These are phyloP conservation scores for Bondarzewia mesenterica DNA, from an alignment of 1,284 basidiomycete species.

Conservation along the genomic window DNA sequence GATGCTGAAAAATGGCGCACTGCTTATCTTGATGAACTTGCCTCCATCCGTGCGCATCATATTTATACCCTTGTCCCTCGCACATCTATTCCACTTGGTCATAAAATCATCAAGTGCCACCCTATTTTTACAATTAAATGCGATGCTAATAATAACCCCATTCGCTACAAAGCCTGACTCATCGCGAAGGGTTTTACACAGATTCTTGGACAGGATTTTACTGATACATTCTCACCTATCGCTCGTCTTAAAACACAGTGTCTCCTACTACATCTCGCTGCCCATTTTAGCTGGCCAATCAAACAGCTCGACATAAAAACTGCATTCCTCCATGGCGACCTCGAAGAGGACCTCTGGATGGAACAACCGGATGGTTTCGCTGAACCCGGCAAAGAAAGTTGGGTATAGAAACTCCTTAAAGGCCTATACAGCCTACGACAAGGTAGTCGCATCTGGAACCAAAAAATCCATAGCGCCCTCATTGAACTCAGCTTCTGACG, in stretches of 20 bases:
- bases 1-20: neutral
- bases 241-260: conserved; percentile 18
- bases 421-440: conserved; percentile 15
- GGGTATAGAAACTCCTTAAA: conserved; percentile 5
- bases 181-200: conserved; percentile 5
- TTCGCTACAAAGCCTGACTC: conserved; percentile 19
- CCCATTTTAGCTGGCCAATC: conserved; percentile 16
- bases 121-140: no score
- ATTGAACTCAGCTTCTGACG: neutral
- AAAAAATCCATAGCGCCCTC: neutral
- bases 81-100: conserved; percentile 9
- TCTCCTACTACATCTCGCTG: conserved; percentile 18
- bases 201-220: conserved; percentile 26
- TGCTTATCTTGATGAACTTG: conserved; percentile 4
- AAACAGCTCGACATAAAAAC: conserved; percentile 22
- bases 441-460: conserved; percentile 9
- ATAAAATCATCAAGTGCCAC: conserved; percentile 22
- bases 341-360: conserved; percentile 15
- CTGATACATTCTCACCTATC: conserved; percentile 14
- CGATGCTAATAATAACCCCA: conserved; percentile 18
- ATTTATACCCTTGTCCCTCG: no score
- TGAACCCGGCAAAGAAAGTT: neutral
- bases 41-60: no score
- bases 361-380: conserved; percentile 13
- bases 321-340: conserved; percentile 18